These are phyloP conservation scores for Cladosporium cucumerinum DNA, from an alignment of 2,329 filamentous ascomycete genomes.

Conservation along the genomic window DNA sequence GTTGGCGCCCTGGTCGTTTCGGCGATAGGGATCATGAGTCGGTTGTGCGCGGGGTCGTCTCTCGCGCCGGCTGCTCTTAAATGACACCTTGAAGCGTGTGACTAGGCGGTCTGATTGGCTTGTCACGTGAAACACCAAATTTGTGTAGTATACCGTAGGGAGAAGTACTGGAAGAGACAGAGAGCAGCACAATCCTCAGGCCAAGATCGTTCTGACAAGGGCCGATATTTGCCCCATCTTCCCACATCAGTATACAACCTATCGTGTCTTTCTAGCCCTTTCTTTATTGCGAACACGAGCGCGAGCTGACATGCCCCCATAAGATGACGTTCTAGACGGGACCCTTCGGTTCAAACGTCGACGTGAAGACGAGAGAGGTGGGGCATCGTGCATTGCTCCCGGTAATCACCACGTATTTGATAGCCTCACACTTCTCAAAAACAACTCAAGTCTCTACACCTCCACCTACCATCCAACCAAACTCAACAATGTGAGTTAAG, in stretches of 20 bases:
- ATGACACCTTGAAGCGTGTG: not conserved
- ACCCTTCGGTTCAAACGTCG: not conserved
- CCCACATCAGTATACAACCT: not conserved
- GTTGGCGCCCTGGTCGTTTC: not conserved
- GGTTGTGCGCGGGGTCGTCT: conserved; percentile 4
- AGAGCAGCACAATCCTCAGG: too few species aligned
- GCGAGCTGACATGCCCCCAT: not conserved
- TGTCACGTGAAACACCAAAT: too few species aligned
- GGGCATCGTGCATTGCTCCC: not conserved
- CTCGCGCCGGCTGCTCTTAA: not conserved
- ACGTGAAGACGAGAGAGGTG: conserved; percentile 6
- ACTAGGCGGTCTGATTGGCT: not conserved
- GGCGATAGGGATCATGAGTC: conserved; percentile 8
- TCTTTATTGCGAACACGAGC: not conserved
- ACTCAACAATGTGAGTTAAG: not conserved
- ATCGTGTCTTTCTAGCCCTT: not conserved
- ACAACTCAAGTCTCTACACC: too few species aligned
- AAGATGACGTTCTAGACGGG: not conserved
- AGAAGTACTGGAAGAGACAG: too few species aligned
- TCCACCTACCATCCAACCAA: not conserved
- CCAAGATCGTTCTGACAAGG: not conserved
- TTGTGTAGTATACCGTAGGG: not conserved
- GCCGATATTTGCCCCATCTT: not conserved
- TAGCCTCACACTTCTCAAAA: not conserved
- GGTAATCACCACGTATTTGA: not conserved